These are phyloP conservation scores for Gossypium trilobum DNA, from an alignment of 441 rosid species.

Conservation along the genomic window DNA sequence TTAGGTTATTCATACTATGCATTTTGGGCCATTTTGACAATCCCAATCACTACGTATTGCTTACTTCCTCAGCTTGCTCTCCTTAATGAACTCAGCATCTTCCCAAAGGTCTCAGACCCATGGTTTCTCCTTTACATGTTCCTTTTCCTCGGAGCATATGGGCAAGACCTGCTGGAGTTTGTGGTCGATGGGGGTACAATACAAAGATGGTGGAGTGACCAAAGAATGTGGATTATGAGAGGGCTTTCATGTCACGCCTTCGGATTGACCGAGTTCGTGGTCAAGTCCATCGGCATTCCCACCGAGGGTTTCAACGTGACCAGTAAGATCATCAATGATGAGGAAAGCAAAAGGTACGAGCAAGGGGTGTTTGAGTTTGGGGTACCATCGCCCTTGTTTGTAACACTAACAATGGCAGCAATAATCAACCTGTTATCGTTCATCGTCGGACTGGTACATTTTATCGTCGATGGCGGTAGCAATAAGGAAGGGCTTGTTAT, in stretches of 20 bases:
- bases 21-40: slow-evolving; percentile 36
- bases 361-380: slow-evolving; percentile 45
- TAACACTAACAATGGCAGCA: slow-evolving; percentile 29
- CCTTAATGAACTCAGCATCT: slow-evolving; percentile 31
- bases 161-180: slow-evolving; percentile 40
- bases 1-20: slow-evolving; percentile 32
- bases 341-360: slow-evolving; percentile 42
- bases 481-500: slow-evolving; percentile 16
- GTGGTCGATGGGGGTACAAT: slow-evolving; percentile 31
- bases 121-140: slow-evolving; percentile 48
- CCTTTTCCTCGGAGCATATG: slow-evolving; percentile 51
- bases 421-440: slow-evolving; percentile 33
- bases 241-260: slow-evolving; percentile 39
- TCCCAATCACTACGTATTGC: slow-evolving; percentile 42
- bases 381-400: slow-evolving; percentile 37
- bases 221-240: slow-evolving; percentile 48
- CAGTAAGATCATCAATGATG: slow-evolving; percentile 34
- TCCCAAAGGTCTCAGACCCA: slow-evolving; percentile 50
- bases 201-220: slow-evolving; percentile 64
- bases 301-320: slow-evolving; percentile 37
- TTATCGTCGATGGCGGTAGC: neutral
- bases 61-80: slow-evolving; percentile 58
- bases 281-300: slow-evolving; percentile 35
- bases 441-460: slow-evolving; percentile 14
- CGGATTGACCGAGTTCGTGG: slow-evolving; percentile 34